These are phyloP conservation scores for Colletotrichum cordylinicola DNA, from an alignment of 2,329 filamentous ascomycete genomes.

Conservation along the genomic window DNA sequence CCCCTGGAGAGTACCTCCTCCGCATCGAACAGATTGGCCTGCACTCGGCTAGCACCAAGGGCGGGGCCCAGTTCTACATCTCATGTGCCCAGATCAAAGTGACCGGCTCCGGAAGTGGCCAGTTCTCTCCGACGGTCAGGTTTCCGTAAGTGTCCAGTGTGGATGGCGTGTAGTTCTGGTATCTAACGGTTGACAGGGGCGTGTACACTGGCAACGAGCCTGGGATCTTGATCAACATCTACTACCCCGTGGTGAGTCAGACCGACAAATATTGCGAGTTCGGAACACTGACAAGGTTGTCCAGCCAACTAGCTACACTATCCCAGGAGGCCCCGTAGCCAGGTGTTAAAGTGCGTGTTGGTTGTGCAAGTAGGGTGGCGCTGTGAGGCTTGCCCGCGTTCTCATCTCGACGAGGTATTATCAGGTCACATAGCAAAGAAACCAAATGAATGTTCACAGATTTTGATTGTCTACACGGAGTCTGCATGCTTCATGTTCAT, in stretches of 20 bases:
- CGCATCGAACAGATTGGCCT: constrained; percentile 42
- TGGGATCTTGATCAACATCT: constrained; percentile 22
- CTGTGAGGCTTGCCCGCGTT: background rate
- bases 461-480: background rate
- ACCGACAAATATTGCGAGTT: too few species aligned
- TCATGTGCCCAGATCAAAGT: constrained; percentile 39
- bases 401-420: background rate
- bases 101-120: constrained; percentile 7
- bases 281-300: background rate
- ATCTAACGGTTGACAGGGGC: background rate
- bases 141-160: constrained; percentile 9
- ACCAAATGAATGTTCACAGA: background rate
- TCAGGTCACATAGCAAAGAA: background rate
- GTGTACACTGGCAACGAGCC: constrained; percentile 15
- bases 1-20: constrained; percentile 36
- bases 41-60: constrained; percentile 34
- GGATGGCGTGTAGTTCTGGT: background rate
- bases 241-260: constrained; percentile 18
- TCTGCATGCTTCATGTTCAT: background rate
- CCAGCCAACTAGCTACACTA: constrained; percentile 13
- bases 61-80: constrained; percentile 43
- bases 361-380: background rate
- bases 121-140: constrained; percentile 11
- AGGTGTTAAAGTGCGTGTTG: background rate
- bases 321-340: constrained; percentile 18